These are phyloP conservation scores for Lactarius evosmus DNA, from an alignment of 768 basidiomycete species.

Conservation along the genomic window DNA sequence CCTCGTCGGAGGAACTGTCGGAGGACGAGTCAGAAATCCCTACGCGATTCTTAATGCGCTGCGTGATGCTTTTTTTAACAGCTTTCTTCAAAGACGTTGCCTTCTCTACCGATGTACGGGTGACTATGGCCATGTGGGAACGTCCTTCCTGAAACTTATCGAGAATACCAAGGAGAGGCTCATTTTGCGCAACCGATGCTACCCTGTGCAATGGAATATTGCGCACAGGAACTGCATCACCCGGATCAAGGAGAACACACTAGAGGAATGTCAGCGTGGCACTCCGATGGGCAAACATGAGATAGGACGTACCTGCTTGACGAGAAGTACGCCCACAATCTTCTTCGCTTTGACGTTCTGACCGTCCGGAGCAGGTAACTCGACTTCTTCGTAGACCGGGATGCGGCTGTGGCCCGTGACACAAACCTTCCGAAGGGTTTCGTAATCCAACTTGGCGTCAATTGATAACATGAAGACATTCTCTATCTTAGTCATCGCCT, in stretches of 20 bases:
- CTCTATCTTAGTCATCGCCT: constrained; percentile 79
- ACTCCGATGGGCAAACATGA: background rate
- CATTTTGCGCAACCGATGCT: constrained; percentile 81
- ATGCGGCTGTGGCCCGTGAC: constrained; percentile 29
- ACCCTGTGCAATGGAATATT: constrained; percentile 85
- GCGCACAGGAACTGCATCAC: constrained; percentile 79
- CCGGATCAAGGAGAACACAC: constrained; percentile 28
- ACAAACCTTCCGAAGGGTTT: constrained; percentile 45
- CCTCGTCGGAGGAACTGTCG: constrained; percentile 46
- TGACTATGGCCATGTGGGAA: constrained; percentile 88
- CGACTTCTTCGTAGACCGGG: constrained; percentile 30
- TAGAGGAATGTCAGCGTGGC: constrained; percentile 17
- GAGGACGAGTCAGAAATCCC: constrained; percentile 49
- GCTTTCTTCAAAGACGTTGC: constrained; percentile 81
- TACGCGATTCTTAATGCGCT: constrained; percentile 71
- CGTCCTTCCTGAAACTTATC: constrained; percentile 89
- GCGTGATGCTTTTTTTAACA: constrained; percentile 75
- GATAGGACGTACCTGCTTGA: constrained; percentile 57
- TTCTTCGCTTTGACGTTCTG: constrained; percentile 61
- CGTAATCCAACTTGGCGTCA: constrained; percentile 77
- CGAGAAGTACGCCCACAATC: constrained; percentile 81
- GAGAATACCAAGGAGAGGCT: constrained; percentile 77
- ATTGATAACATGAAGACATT: constrained; percentile 87
- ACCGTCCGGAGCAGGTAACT: constrained; percentile 23
- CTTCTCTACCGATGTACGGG: constrained; percentile 37